Percentiles rank a stretch among this genome's conserved stretches.
These are phyloP conservation scores for Cenococcum geophilum DNA, from an alignment of 495 filamentous ascomycete genomes.

Conservation along the genomic window DNA sequence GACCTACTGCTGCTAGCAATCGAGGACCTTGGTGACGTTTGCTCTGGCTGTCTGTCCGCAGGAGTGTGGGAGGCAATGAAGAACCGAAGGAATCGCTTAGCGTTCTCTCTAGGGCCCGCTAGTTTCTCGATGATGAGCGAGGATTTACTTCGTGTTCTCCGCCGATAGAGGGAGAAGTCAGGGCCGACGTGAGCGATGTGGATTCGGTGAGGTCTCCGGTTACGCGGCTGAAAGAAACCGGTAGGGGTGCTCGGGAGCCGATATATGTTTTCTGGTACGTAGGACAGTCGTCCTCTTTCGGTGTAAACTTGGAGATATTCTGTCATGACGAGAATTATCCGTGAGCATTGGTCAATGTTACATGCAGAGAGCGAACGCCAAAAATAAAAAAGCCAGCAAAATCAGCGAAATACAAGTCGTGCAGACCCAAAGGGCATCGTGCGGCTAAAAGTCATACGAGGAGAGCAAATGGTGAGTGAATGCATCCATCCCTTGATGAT, in stretches of 20 bases:
- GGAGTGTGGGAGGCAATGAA: slow-evolving; percentile 33
- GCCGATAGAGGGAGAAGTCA: slow-evolving; percentile 19
- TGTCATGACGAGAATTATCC: slow-evolving; percentile 20
- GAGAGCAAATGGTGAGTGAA: slow-evolving; percentile 23
- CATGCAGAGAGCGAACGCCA: slow-evolving; percentile 5
- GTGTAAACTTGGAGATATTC: slow-evolving; percentile 26
- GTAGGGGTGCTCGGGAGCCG: slow-evolving; percentile 11
- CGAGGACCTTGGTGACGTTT: slow-evolving; percentile 13
- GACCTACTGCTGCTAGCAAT: slow-evolving; percentile 20
- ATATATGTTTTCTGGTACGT: slow-evolving; percentile 25
- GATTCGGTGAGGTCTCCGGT: slow-evolving; percentile 28
- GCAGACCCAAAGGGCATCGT: slow-evolving; percentile 16
- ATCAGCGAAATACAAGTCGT: not conserved
- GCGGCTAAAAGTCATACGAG: slow-evolving; percentile 25
- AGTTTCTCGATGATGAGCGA: slow-evolving; percentile 35
- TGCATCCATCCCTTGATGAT: slow-evolving; percentile 21
- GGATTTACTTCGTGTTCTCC: slow-evolving; percentile 12
- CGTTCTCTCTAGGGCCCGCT: slow-evolving; percentile 42
- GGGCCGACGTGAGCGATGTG: slow-evolving; percentile 26
- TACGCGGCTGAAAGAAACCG: slow-evolving; percentile 24
- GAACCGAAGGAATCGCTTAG: slow-evolving; percentile 41
- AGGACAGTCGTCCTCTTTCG: slow-evolving; percentile 27
- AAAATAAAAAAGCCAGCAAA: slow-evolving; percentile 3
- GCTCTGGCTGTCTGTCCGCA: slow-evolving; percentile 2
- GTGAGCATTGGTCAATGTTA: slow-evolving; percentile 14